Evolutionary conservation across 768 basidiomycete species (phyloP), one percentile per base, ranked within the genome.

Genomic region (Rhodotorula taiwanensis): DNA sequence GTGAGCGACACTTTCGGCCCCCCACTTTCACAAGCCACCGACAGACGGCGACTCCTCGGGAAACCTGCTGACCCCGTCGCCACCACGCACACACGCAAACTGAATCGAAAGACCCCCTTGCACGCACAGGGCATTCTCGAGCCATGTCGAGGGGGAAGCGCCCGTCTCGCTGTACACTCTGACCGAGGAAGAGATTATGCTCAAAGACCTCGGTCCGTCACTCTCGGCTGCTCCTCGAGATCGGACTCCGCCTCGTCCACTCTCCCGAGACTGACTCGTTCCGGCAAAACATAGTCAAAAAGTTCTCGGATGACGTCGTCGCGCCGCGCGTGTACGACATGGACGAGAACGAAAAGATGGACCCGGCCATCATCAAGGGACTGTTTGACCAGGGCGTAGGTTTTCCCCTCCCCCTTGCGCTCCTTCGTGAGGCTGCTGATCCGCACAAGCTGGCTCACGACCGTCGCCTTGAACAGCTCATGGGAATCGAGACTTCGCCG

Each of bases 291-390:
- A 33, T 73, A 90, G 94, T 97, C 28, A 81, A 81, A 71, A 86
- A 89, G 31, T 98, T 97, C 71, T 89, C 93, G 0, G 80, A 82
- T 55, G 92, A 98, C 55, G 85, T 94, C 33, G 83, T 99, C 25
- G 88, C 78, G 5, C 95, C 95, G 52, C 89, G 85, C 76, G 93
- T 95, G 61, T 82, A 85, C 27, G 91, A 93, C 76, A 99, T 99
- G 95, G 95, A 99, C 73, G 95, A 99, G 80, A 87, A 85, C 58
- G 94, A 99, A 77, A 78, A 76, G 60, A 98, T 99, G 94, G 92
- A 97, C 74, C 84, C 88, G 1, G 80, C 78, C 0, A 75, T 99
- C 66, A 89, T 98, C 73, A 80, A 87, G 72, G 89, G 85, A 0
- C 81, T 97, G 18, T 99, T 97, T 66, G 91, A 95, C 53, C 91